Base-by-base conservation (phyloP, 2,329 filamentous ascomycete genomes). In the Pseudopyrenochaeta lycopersici region DNA sequence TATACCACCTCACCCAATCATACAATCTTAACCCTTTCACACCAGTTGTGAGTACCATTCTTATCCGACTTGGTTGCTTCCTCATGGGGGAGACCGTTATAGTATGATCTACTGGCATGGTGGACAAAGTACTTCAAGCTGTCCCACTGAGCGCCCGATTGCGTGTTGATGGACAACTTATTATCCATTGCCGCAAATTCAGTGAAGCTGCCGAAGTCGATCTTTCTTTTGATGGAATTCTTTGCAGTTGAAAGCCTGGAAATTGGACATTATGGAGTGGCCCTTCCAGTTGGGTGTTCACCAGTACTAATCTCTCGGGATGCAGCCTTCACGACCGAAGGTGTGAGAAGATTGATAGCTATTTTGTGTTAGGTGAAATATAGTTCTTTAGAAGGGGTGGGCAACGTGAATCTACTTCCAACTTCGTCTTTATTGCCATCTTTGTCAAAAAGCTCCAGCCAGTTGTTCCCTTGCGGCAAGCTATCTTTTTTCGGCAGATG, bases 221-320 rank as follows among this genome's bases (percentile, higher is more conserved):
- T 70, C n/a, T 49, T 85, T 81, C 49, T 78, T 77, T 58, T 85
- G 83, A 29, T 80, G 70, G 45, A 80, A 81, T 7, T 80, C 78
- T 30, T 80, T 78, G 1, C 84, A 78, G 38, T 80, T 79, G 58
- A 85, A 81, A 54, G n/a, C 82, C 81, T 1, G 84, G 81, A 58
- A 81, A 78, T 52, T 86, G 82, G 2, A 85, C 71, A 61, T 86
- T 85, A 17, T 78, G 81, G 54, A 86, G 66, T 20, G 83, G 80
- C 84, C 84, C 86, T 21, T 79, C 79, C 33, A 87, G 75, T 9
- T 80, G 80, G 20, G 29, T 82, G 77, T 17, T 75, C 74, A 11
- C 84, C 84, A 0, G 79, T 81, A 33, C 74, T 76, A 60, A 86
- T 85, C 60, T 84, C 80, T 4, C 75, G 73, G 4, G 76, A 72